Base-by-base conservation (phyloP, 108 stramenopile genomes). In the Mayamaea pseudoterrestris region DNA sequence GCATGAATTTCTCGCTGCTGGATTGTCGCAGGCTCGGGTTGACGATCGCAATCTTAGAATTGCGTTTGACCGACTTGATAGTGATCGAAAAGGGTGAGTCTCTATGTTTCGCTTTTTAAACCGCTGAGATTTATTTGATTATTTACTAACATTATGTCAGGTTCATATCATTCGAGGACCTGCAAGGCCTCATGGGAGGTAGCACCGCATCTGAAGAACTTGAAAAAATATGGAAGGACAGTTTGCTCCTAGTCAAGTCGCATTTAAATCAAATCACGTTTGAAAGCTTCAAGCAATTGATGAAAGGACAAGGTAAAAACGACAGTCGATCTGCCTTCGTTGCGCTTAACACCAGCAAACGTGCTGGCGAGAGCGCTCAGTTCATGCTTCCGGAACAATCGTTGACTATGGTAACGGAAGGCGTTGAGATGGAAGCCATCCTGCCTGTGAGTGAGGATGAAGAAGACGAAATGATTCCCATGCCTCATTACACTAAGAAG, bases 1-100 rank as follows among this genome's bases (percentile, higher is more conserved):
- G 77, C 88, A 84, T 49, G 80, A 90, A 39, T 90, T 90, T 41
- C 79, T 90, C 25, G 78, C 88, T 4, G 83, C 80, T 44, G 80
- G 79, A n/a, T 61, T 90, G 9, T 76, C 74, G 16, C 80, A 82
- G 55, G 76, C 77, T 35, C 59, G 76, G 39, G 63, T 78, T 26
- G 88, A 90, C 46, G 83, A 90, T 29, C 66, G 88, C 7, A 90
- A 90, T 41, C 60, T 90, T 14, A 58, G 37, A 41, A 58, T 90
- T 26, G 88, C 88, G 0, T 90, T 90, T 62, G 77, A 84, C 60
- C 75, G 83, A 22, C 49, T 90, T 26, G 88, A 90, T 74, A 50
- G 52, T 24, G 75, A 82, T 32, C 77, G 78, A n/a, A 73, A 69
- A 49, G 76, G 76, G 44, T 60, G 43, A 45, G 74, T 63, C 0